Percentiles rank a stretch among this genome's conserved stretches.
Evolutionary conservation across 2,329 filamentous ascomycete genomes (phyloP).

Genomic region (Teratosphaeria gauchensis): DNA sequence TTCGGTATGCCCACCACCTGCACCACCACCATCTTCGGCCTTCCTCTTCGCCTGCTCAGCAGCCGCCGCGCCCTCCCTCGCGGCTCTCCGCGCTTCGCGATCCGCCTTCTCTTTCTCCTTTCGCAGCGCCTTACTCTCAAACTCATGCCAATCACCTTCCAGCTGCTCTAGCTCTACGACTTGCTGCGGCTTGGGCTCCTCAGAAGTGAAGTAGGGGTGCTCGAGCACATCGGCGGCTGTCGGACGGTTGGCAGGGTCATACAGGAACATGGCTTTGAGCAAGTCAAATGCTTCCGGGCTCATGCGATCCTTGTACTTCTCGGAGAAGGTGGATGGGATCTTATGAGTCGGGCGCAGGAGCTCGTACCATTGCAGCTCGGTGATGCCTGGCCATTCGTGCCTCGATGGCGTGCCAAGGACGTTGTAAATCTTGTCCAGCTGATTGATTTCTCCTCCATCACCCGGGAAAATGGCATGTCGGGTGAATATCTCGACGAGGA

Average conservation of each 20-base stretch:
- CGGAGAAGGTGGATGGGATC: conserved; percentile 64
- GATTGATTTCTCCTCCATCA: conserved; percentile 89
- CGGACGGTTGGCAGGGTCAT: conserved; percentile 76
- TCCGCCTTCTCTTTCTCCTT: conserved; percentile 73
- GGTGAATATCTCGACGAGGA: conserved; percentile 93
- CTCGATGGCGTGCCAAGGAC: conserved; percentile 80
- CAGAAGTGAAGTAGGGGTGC: conserved; percentile 78
- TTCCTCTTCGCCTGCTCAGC: conserved; percentile 28
- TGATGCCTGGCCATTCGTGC: conserved; percentile 75
- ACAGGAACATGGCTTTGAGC: conserved; percentile 74
- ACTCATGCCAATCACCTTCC: conserved; percentile 96
- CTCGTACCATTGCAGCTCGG: conserved; percentile 97
- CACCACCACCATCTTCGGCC: conserved; percentile 13
- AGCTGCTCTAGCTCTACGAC: conserved; percentile 73
- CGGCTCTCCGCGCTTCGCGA: conserved; percentile 43
- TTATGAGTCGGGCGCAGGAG: conserved; percentile 70
- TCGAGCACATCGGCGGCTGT: conserved; percentile 73
- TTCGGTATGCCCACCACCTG: conserved; percentile 1
- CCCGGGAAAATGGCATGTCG: conserved; percentile 89
- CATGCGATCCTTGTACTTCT: conserved; percentile 69
- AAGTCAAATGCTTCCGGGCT: conserved; percentile 76
- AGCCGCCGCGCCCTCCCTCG: conserved; percentile 26
- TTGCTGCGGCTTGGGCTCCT: conserved; percentile 68
- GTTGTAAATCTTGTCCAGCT: conserved; percentile 93
- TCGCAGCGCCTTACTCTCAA: conserved; percentile 88